Percentiles rank a stretch among this genome's conserved stretches.
Conservation (phyloP, 2,329 filamentous ascomycete species). For the Aureobasidium vineae region DNA sequence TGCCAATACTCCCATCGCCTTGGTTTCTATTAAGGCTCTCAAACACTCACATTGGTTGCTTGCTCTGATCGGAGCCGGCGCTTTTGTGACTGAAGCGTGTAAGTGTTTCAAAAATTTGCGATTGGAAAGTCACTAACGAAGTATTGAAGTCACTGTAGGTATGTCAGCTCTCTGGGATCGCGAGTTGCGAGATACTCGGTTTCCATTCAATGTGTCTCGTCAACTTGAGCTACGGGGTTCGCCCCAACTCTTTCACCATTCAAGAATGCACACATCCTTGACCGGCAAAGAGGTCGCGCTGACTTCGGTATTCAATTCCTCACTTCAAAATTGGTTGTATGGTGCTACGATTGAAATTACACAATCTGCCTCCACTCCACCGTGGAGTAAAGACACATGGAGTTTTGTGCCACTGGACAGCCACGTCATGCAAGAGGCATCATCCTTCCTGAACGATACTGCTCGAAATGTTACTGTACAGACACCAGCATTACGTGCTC, state of each 20-base stretch:
- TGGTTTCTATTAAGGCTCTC: not conserved
- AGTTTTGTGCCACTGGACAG: not conserved
- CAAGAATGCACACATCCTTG: too few species aligned
- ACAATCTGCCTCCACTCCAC: too few species aligned
- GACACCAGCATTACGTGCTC: not conserved
- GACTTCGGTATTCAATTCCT: too few species aligned
- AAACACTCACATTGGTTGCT: slow-evolving; percentile 3
- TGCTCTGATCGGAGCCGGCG: not conserved
- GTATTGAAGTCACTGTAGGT: not conserved
- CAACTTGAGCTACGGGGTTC: too few species aligned
- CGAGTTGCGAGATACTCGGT: too few species aligned
- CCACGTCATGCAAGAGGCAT: too few species aligned
- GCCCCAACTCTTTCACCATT: too few species aligned
- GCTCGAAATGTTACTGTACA: not conserved
- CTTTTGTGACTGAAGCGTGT: not conserved
- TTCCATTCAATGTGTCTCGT: too few species aligned
- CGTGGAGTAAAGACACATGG: slow-evolving; percentile 10
- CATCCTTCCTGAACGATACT: too few species aligned
- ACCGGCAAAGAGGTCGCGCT: too few species aligned
- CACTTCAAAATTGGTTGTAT: too few species aligned
- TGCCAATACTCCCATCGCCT: not conserved
- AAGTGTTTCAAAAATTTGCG: not conserved
- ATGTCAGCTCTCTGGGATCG: slow-evolving; percentile 8
- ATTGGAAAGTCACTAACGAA: not conserved
- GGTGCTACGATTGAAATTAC: too few species aligned